These are phyloP conservation scores for Dactylis glomerata DNA, from an alignment of 176 grass and related monocot genomes.

Conservation along the genomic window DNA sequence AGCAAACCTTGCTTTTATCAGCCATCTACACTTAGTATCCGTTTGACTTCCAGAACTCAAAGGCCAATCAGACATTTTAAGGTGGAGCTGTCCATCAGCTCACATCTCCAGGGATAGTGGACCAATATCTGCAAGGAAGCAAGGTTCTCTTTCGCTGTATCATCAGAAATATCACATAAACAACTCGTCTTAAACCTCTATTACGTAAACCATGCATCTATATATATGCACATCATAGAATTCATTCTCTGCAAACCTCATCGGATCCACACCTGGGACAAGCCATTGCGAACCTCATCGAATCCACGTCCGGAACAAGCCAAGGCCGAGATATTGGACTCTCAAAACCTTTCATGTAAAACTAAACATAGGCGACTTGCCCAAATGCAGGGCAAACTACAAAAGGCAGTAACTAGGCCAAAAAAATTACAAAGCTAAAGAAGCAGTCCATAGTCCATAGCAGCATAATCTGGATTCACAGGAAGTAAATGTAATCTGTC, in stretches of 20 bases:
- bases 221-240: neutral
- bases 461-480: neutral
- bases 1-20: slow-evolving; percentile 18
- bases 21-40: neutral
- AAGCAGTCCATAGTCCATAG: slow-evolving; percentile 14
- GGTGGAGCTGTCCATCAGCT: slow-evolving; percentile 26
- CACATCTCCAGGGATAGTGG: slow-evolving; percentile 21
- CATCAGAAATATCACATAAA: slow-evolving; percentile 21
- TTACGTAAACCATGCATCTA: slow-evolving; percentile 1
- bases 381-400: slow-evolving; percentile 13
- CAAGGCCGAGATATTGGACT: slow-evolving; percentile 13
- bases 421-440: slow-evolving; percentile 1
- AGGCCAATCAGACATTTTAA: slow-evolving; percentile 26
- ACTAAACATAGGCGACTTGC: neutral
- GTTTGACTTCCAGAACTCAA: slow-evolving; percentile 27
- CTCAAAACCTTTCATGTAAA: slow-evolving; percentile 16
- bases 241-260: neutral
- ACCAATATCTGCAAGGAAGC: slow-evolving; percentile 23
- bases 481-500: neutral
- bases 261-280: slow-evolving; percentile 13
- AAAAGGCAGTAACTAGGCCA: slow-evolving; percentile 6
- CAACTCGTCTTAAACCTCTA: slow-evolving; percentile 6
- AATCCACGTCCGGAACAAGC: neutral
- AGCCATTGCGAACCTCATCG: neutral
- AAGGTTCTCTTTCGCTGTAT: slow-evolving; percentile 11